Percentiles rank a stretch among this genome's conserved stretches.
phyloP scores from a whole-genome alignment of 176 grass and related monocot genomes.

The Poa annua region DNA sequence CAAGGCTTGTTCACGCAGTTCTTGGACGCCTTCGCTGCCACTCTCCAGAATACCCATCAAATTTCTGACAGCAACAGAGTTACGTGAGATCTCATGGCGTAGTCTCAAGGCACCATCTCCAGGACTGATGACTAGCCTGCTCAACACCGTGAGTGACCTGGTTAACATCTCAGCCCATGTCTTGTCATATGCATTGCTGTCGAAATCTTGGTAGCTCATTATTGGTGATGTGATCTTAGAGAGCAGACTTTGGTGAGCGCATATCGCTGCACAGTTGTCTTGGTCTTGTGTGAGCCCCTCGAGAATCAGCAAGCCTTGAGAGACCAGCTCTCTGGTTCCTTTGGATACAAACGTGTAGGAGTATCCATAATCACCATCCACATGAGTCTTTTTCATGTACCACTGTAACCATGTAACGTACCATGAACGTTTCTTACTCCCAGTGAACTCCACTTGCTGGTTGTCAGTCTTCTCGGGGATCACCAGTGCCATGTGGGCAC shows the following conservation, averaged over 20 bases:
- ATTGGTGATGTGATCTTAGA: conserved; percentile 17
- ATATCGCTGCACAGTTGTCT: conserved; percentile 3
- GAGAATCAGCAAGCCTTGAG: conserved; percentile 21
- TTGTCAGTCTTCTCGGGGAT: neutral
- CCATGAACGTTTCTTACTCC: too few species aligned
- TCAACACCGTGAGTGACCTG: neutral
- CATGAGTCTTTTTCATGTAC: too few species aligned
- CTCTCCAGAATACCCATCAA: neutral
- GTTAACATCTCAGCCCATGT: conserved; percentile 13
- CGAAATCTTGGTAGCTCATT: neutral
- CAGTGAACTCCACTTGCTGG: neutral
- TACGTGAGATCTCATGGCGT: neutral
- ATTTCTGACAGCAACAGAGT: neutral
- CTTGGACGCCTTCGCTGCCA: neutral
- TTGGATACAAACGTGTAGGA: neutral
- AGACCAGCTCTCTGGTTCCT: neutral
- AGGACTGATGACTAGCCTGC: neutral
- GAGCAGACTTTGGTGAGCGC: neutral
- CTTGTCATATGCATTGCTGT: neutral
- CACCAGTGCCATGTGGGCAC: neutral
- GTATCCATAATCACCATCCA: too few species aligned
- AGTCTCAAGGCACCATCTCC: neutral
- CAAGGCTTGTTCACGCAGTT: neutral
- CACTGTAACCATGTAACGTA: too few species aligned
- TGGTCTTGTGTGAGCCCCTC: neutral